Evolutionary conservation across 2,329 filamentous ascomycete genomes (phyloP), one percentile per base, ranked within the genome.

Genomic region (Pseudocercospora eumusae): DNA sequence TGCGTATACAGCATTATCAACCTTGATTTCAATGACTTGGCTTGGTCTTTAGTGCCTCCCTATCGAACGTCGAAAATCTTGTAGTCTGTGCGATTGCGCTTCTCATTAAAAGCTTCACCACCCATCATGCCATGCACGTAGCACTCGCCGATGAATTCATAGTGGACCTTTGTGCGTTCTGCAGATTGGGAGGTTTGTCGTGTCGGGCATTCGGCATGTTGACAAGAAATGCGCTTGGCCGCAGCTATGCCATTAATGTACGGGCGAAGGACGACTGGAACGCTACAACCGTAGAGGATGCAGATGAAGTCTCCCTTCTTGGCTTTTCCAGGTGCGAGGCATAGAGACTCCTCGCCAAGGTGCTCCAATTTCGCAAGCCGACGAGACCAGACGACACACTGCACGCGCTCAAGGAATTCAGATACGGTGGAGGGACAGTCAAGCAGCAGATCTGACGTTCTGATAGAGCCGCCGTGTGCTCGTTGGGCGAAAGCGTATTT

Each of bases 221-320:
- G 44, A 11, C n/a, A 49, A n/a, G 21, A 20, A 13, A 21, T 13
- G 18, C 44, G 40, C 44, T 58, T 58, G 7, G 56, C 25, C n/a
- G 27, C n/a, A 18, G 56, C 40, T 8, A 4, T 15, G 18, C 44
- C 56, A 31, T 58, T 28, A 8, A 58, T 15, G 25, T 21, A 50
- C 18, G 36, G 2, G 3, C 42, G 23, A 11, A 58, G 31, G 3
- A 68, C 54, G 4, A 68, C 66, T 11, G 66, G 66, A 6, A 68
- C 66, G 47, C 65, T 67, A 55, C 66, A 68, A 4, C 65, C 65
- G 28, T 63, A 61, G n/a, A 68, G 52, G 20, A 68, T 66, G 42
- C 66, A 68, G 9, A 66, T 59, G 5, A 62, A 33, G 58, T 68
- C 65, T 8, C 62, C 66, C 45, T 61, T 57, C 27, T 63, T 58